Conservation (phyloP, 257 asterid species). For the Ehretia macrophylla region DNA sequence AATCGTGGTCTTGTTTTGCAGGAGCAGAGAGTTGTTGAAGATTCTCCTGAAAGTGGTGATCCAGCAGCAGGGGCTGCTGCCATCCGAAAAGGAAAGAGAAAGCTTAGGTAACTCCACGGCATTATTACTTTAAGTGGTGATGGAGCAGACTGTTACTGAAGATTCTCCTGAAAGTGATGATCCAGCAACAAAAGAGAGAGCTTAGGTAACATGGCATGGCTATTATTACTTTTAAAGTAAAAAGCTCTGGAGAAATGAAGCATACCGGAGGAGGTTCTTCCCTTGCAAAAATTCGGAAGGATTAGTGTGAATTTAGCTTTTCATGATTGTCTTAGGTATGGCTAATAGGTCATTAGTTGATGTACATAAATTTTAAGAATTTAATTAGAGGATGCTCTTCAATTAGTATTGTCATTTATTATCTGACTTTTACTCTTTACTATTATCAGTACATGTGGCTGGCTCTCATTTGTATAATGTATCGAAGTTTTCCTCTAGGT, state of each 20-base stretch:
- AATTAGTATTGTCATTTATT: background rate
- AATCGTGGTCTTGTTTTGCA: constrained; percentile 86
- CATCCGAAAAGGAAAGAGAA: constrained; percentile 67
- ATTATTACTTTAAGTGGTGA: too few relatives aligned
- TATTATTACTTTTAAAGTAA: background rate
- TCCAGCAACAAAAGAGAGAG: too few relatives aligned
- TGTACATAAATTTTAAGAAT: background rate
- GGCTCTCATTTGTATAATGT: too few relatives aligned
- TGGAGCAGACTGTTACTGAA: too few relatives aligned
- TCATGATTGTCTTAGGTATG: constrained; percentile 1
- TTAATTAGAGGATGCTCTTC: too few relatives aligned
- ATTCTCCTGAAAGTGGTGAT: constrained; percentile 67
- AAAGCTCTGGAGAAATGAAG: too few relatives aligned
- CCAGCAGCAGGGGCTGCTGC: constrained; percentile 42
- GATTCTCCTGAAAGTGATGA: too few relatives aligned
- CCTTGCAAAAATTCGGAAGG: background rate
- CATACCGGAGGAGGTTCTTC: too few relatives aligned
- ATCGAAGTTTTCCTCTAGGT: too few relatives aligned
- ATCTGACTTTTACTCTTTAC: background rate
- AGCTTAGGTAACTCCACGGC: constrained; percentile 19
- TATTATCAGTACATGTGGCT: too few relatives aligned
- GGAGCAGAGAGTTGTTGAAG: constrained; percentile 72
- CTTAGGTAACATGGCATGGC: background rate
- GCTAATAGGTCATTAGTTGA: constrained; percentile 27
- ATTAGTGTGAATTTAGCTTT: constrained; percentile 2